Percentiles rank a stretch among this genome's conserved stretches.
These are phyloP conservation scores for Apophysomyces ossiformis DNA, from an alignment of 371 early-diverging fungal species.

Conservation along the genomic window DNA sequence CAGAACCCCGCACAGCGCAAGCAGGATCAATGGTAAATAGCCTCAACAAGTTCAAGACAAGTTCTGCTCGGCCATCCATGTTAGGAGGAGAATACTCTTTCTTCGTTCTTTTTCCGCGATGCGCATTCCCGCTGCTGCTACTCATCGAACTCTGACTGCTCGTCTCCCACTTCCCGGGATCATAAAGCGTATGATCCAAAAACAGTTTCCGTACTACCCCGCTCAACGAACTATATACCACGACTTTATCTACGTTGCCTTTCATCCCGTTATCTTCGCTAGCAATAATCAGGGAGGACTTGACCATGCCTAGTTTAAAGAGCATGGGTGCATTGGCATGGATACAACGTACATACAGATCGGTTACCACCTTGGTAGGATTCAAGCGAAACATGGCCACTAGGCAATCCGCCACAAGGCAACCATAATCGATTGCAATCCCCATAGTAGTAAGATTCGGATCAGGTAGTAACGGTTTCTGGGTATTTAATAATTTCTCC, in stretches of 20 bases:
- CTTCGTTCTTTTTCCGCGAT: constrained; percentile 26
- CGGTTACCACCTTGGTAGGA: constrained; percentile 58
- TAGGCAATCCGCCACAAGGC: constrained; percentile 68
- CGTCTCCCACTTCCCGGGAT: constrained; percentile 22
- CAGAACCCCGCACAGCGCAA: constrained; percentile 62
- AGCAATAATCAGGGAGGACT: constrained; percentile 68
- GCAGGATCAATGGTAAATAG: constrained; percentile 70
- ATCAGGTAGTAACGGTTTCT: background rate
- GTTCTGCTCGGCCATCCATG: constrained; percentile 61
- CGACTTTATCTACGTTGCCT: constrained; percentile 68
- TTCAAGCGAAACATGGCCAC: constrained; percentile 72
- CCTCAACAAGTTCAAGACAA: constrained; percentile 67
- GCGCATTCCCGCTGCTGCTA: constrained; percentile 18
- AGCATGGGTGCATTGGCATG: constrained; percentile 57
- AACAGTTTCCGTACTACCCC: constrained; percentile 66
- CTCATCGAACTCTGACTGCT: constrained; percentile 3
- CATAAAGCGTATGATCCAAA: constrained; percentile 47
- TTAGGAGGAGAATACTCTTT: constrained; percentile 38
- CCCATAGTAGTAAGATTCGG: constrained; percentile 30
- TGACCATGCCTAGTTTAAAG: constrained; percentile 71
- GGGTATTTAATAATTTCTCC: background rate
- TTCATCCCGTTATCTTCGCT: constrained; percentile 63
- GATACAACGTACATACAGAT: constrained; percentile 62
- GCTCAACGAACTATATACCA: constrained; percentile 63
- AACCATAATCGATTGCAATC: constrained; percentile 45